These are phyloP conservation scores for Rhizophora mangle DNA, from an alignment of 345 rosid species.

Conservation along the genomic window DNA sequence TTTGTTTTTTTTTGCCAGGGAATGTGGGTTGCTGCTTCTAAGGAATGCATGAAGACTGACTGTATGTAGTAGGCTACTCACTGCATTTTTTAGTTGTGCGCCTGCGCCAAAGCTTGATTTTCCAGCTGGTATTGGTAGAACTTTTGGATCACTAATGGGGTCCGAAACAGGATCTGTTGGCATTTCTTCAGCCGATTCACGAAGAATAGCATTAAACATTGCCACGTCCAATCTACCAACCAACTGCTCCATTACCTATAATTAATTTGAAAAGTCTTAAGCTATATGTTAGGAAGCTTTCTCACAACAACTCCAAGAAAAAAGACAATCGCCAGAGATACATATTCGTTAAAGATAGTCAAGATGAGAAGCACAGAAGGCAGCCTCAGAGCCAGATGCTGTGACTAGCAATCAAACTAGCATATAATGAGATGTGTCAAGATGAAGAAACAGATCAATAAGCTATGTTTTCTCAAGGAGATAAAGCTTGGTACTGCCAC, in stretches of 20 bases:
- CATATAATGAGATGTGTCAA: no score
- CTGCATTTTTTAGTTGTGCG: slow-evolving; percentile 84
- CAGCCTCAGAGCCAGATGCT: neutral
- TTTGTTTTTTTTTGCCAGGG: no score
- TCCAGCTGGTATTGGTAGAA: slow-evolving; percentile 90
- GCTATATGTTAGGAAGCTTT: slow-evolving; percentile 7
- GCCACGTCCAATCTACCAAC: slow-evolving; percentile 87
- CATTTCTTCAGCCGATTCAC: slow-evolving; percentile 93
- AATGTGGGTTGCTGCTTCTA: neutral
- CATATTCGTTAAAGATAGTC: neutral
- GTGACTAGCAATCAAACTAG: neutral
- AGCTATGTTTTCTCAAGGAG: neutral
- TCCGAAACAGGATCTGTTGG: slow-evolving; percentile 97
- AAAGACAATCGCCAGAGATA: neutral
- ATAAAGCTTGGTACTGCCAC: neutral
- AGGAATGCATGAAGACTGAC: neutral
- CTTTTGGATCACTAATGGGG: slow-evolving; percentile 80
- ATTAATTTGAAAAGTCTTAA: slow-evolving; percentile 14
- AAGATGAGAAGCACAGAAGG: no score
- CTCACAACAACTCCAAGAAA: slow-evolving; percentile 9
- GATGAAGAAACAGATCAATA: slow-evolving; percentile 1
- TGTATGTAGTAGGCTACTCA: slow-evolving; percentile 34
- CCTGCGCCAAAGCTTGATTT: slow-evolving; percentile 88
- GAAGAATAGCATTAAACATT: slow-evolving; percentile 96
- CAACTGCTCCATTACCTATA: slow-evolving; percentile 88